Percentiles rank a stretch among this genome's conserved stretches.
Conservation (phyloP, 1,284 basidiomycete species). For the Heterobasidion occidentale region DNA sequence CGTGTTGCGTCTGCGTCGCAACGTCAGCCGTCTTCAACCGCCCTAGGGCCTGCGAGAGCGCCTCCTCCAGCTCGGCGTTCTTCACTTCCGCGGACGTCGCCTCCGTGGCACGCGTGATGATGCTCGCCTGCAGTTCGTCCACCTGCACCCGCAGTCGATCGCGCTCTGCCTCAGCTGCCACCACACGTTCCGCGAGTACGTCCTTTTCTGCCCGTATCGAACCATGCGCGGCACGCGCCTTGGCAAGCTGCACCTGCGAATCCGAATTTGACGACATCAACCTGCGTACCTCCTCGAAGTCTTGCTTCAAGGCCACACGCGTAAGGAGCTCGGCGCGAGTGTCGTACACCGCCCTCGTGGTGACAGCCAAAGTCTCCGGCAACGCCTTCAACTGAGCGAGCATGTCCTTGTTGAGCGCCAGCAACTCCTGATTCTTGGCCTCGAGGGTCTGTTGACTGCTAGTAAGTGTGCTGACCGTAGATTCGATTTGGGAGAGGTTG, state of each 20-base stretch:
- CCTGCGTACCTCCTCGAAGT: conserved; percentile 62
- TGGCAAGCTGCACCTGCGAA: conserved; percentile 60
- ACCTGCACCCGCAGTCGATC: conserved; percentile 47
- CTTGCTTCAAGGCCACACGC: conserved; percentile 46
- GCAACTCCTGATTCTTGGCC: conserved; percentile 40
- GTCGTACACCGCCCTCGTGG: conserved; percentile 46
- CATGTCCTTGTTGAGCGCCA: conserved; percentile 41
- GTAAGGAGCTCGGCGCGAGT: conserved; percentile 57
- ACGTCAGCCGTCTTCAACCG: conserved; percentile 66
- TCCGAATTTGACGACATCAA: conserved; percentile 46
- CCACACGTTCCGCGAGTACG: conserved; percentile 50
- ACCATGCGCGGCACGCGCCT: conserved; percentile 67
- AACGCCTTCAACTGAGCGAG: conserved; percentile 44
- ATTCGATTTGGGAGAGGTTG: conserved; percentile 34
- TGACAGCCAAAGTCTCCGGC: conserved; percentile 49
- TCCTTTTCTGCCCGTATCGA: conserved; percentile 80
- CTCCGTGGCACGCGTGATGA: conserved; percentile 37
- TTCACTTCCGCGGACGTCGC: conserved; percentile 40
- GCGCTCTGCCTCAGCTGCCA: conserved; percentile 52
- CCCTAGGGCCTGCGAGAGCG: conserved; percentile 58
- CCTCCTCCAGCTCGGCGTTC: conserved; percentile 58
- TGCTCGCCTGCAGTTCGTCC: conserved; percentile 43
- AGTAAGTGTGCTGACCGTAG: conserved; percentile 33
- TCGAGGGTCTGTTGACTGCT: conserved; percentile 34
- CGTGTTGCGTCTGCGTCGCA: conserved; percentile 46